phyloP scores from a whole-genome alignment of 257 asterid genomes.

The Solanum medicagineum region DNA sequence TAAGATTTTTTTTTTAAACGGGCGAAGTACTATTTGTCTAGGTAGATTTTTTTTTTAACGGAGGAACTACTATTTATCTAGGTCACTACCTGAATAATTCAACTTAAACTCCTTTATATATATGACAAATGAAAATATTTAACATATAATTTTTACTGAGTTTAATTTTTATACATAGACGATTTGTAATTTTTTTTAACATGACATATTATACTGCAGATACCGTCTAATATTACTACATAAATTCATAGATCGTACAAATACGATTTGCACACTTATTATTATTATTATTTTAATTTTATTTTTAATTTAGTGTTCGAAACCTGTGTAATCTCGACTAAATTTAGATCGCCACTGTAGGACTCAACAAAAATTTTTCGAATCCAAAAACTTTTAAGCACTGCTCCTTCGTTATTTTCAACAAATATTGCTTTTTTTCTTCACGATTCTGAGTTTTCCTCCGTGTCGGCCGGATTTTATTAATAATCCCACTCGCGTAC shows the following conservation, averaged over 20 bases:
- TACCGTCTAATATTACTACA: background rate
- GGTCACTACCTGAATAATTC: too few relatives aligned
- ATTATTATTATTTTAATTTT: background rate
- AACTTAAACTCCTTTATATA: too few relatives aligned
- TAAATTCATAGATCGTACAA: background rate
- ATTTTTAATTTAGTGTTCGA: too few relatives aligned
- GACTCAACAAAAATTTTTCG: too few relatives aligned
- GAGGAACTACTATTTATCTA: too few relatives aligned
- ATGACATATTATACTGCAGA: background rate
- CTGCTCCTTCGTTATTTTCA: background rate
- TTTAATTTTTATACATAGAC: background rate
- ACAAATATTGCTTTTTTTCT: background rate
- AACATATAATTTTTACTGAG: background rate
- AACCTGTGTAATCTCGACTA: too few relatives aligned
- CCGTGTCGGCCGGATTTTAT: constrained; percentile 20
- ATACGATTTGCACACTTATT: background rate
- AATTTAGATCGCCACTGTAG: too few relatives aligned
- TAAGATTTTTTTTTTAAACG: too few relatives aligned
- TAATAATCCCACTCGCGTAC: background rate
- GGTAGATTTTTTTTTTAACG: too few relatives aligned
- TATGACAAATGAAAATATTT: too few relatives aligned
- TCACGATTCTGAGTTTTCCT: constrained; percentile 1
- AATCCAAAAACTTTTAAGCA: background rate
- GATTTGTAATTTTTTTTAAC: too few relatives aligned
- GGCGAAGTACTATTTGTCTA: too few relatives aligned